A percentile compares a stretch with the other conserved stretches of the same genome.
Evolutionary conservation across 768 basidiomycete species (phyloP).

Genomic region (Leccinum incarnatum): DNA sequence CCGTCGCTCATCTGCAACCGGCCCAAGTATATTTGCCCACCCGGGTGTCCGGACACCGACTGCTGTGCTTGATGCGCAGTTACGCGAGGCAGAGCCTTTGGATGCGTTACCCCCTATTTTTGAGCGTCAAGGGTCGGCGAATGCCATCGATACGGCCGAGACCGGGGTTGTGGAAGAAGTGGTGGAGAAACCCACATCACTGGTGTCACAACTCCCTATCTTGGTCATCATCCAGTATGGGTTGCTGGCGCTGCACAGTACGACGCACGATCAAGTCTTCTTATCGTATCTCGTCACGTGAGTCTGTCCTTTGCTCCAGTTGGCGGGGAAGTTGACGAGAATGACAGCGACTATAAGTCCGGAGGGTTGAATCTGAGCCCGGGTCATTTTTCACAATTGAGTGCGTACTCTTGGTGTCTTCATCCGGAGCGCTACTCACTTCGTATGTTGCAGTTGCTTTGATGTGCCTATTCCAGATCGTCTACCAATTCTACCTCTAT

Average conservation of each 20-base stretch:
- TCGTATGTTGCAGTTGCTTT: conserved; percentile 61
- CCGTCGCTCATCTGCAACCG: conserved; percentile 50
- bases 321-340: not conserved
- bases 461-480: conserved; percentile 93
- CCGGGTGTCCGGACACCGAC: conserved; percentile 77
- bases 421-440: conserved; percentile 5
- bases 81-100: conserved; percentile 41
- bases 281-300: conserved; percentile 77
- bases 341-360: conserved; percentile 64
- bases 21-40: conserved; percentile 82
- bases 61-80: conserved; percentile 72
- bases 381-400: conserved; percentile 88
- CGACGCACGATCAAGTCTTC: conserved; percentile 89
- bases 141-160: conserved; percentile 15
- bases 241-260: conserved; percentile 81
- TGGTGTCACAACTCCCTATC: conserved; percentile 74
- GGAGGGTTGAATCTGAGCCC: conserved; percentile 94
- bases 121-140: conserved; percentile 43
- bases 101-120: conserved; percentile 49
- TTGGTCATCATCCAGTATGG: conserved; percentile 90
- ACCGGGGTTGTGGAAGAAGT: conserved; percentile 38
- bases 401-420: conserved; percentile 38
- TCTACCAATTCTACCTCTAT: conserved; percentile 89
- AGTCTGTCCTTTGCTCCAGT: conserved; percentile 3
- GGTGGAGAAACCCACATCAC: conserved; percentile 57